Evolutionary conservation across 2,329 filamentous ascomycete species (phyloP).

Genomic region (Thielaviopsis musarum): DNA sequence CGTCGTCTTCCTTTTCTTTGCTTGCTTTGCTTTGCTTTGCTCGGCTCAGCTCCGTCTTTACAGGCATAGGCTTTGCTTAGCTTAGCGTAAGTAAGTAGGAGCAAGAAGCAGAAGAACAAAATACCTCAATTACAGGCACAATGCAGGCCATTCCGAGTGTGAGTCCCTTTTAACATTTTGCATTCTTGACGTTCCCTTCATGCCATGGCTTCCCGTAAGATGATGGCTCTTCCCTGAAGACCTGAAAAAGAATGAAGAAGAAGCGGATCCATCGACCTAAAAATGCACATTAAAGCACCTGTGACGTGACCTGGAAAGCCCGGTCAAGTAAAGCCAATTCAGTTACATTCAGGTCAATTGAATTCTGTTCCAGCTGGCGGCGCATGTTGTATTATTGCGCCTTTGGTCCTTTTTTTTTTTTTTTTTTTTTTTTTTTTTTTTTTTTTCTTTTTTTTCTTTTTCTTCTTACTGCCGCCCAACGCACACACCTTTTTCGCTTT

Average conservation of each 20-base stretch:
- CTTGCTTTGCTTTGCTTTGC: neutral
- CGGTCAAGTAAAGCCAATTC: neutral
- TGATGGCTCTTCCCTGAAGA: neutral
- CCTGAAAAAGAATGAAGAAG: neutral
- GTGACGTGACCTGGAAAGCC: neutral
- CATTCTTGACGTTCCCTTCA: slow-evolving; percentile 8
- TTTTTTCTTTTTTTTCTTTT: no score
- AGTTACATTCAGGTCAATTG: neutral
- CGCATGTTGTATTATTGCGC: neutral
- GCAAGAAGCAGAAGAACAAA: neutral
- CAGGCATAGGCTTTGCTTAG: neutral
- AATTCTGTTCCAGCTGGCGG: neutral
- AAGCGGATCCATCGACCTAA: neutral
- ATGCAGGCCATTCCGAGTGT: slow-evolving; percentile 39
- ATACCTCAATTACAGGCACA: slow-evolving; percentile 15
- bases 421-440: no score
- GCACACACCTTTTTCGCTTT: no score
- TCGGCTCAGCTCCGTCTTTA: neutral
- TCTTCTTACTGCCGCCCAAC: no score
- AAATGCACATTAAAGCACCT: neutral
- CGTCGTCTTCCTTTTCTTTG: neutral
- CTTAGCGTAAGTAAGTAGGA: neutral
- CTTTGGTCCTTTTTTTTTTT: no score
- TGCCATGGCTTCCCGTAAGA: slow-evolving; percentile 4
- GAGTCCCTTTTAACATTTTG: slow-evolving; percentile 18